phyloP scores from a whole-genome alignment of 441 rosid genomes.

The Eutrema salsugineum region DNA sequence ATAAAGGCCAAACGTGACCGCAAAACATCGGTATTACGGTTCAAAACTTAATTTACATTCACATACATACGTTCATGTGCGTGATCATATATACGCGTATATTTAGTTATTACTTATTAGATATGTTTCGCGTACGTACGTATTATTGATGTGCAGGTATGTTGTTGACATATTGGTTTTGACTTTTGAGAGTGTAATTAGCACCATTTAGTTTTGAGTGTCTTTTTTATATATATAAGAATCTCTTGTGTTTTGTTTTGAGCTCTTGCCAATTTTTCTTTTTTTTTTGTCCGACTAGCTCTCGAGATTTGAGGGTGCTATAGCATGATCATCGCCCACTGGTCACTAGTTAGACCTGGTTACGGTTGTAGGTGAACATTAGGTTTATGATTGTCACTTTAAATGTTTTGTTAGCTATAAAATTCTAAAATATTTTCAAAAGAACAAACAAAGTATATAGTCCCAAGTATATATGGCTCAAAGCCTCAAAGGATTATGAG shows the following conservation, averaged over 20 bases:
- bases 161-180: not conserved
- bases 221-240: not conserved
- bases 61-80: not conserved
- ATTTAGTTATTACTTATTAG: not conserved
- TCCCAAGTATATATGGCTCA: not conserved
- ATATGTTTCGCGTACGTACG: slow-evolving; percentile 4
- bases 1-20: slow-evolving; percentile 49
- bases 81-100: not conserved
- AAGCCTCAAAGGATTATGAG: not conserved
- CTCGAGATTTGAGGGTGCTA: not conserved
- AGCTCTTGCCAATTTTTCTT: not conserved
- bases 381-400: not conserved
- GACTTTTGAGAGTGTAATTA: slow-evolving; percentile 1
- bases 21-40: slow-evolving; percentile 15
- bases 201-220: not conserved
- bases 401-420: not conserved
- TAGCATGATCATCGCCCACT: not conserved
- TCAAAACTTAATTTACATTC: slow-evolving; percentile 7
- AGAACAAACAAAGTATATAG: no score
- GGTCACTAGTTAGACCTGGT: not conserved
- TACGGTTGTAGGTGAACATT: not conserved
- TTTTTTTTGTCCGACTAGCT: no score
- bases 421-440: not conserved
- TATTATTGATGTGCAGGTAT: slow-evolving; percentile 1
- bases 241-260: not conserved